Evolutionary conservation across 306 rosid genomes (phyloP), one percentile per base, ranked within the genome.

Genomic region (Mimosa bimucronata): DNA sequence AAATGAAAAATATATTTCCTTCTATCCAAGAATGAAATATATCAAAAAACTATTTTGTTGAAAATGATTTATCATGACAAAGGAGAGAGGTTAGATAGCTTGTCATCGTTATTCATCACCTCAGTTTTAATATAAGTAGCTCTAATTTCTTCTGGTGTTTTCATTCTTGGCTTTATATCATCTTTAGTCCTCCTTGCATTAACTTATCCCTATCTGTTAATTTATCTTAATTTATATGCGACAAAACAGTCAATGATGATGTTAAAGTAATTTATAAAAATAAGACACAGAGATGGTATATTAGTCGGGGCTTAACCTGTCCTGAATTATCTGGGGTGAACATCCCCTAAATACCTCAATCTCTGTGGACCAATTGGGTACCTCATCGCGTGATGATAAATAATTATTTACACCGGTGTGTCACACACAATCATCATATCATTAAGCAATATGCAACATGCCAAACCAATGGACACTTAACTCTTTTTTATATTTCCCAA

Each of bases 101-200:
- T 73, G 58, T 28, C 67, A 28, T 28, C n/a, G 9, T 13, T 61
- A 13, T 28, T 75, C 53, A 80, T 84, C 89, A 95, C 99, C 97
- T 86, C 97, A 31, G 96, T 62, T 86, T 88, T 91, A 87, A 97
- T 87, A 48, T 95, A 95, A 62, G 89, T 77, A 78, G 97, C 93
- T 62, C 46, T 84, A 75, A 95, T 93, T 87, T 93, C 99, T 89
- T 95, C 92, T 8, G 89, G 86, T 5, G 97, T 93, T 90, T 98
- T 85, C 25, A 84, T 61, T 81, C 88, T 93, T 58, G 99, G 99
- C 79, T 89, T 91, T 66, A 87, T n/a, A 77, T 92, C 99, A 58
- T 92, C 97, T 25, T 83, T 90, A 65, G 86, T 87, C 45, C 98
- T 28, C 97, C 99, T 74, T 88, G 84, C 83, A 95, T 85, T 82